phyloP scores from a whole-genome alignment of 306 rosid genomes.

The Lagenaria siceraria region DNA sequence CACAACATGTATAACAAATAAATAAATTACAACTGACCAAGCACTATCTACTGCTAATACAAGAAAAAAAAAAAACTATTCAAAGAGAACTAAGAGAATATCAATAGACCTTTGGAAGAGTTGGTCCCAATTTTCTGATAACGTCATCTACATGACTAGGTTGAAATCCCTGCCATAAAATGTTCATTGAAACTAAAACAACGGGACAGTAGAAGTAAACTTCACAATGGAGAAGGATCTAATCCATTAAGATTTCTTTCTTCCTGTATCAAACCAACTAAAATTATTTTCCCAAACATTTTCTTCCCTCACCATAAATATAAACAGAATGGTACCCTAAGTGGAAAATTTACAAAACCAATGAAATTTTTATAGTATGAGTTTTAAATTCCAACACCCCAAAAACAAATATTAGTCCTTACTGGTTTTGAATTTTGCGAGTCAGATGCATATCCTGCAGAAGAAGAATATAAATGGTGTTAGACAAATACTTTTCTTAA shows the following conservation, averaged over 20 bases:
- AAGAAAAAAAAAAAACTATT: background rate
- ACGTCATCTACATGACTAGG: slow-evolving; percentile 54
- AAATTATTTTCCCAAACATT: background rate
- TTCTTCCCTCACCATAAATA: background rate
- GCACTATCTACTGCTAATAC: background rate
- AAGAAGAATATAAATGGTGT: slow-evolving; percentile 1
- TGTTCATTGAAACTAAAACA: slow-evolving; percentile 1
- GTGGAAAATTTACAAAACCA: background rate
- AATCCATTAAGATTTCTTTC: background rate
- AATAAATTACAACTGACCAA: background rate
- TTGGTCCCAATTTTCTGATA: slow-evolving; percentile 51
- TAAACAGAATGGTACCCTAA: background rate
- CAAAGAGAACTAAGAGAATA: background rate
- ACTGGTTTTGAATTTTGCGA: slow-evolving; percentile 52
- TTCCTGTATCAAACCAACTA: background rate
- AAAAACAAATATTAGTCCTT: slow-evolving; percentile 20
- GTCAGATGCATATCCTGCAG: slow-evolving; percentile 66
- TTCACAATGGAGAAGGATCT: background rate
- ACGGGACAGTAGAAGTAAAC: background rate
- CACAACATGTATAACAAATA: background rate
- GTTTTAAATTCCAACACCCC: background rate
- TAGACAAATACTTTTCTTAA: background rate
- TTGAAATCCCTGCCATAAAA: slow-evolving; percentile 39
- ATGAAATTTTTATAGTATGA: background rate
- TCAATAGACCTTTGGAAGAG: slow-evolving; percentile 56